Base-by-base conservation (phyloP, 2,329 filamentous ascomycete genomes). In the Chaetomium sp. region DNA sequence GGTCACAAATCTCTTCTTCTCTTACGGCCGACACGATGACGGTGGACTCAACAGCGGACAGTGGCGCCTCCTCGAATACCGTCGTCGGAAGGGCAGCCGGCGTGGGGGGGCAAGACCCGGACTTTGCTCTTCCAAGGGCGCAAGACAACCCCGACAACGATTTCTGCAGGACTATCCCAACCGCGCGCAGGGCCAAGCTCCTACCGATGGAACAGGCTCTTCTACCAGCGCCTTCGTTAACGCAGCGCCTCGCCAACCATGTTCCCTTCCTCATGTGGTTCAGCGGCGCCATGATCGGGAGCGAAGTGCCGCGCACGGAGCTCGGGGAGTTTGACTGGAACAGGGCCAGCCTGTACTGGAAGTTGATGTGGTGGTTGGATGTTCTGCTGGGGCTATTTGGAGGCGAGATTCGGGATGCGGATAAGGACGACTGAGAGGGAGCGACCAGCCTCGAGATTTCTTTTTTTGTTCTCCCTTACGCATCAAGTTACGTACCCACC, bases 251-350 rank as follows among this genome's bases (percentile, higher is more conserved):
- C 19, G 71, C 88, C 53, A 79, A 80, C 61, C 80, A 79, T 53
- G 81, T 90, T 42, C 87, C 87, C 2, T 77, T 90, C 58, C 72
- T 90, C 58, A 81, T 80, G 63, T 90, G 86, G 83, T 86, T 91
- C 66, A 84, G 82, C 46, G 84, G 74, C 61, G 84, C 75, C 64
- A 83, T 91, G 70, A 91, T 92, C 65, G 88, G 88, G 5, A 84
- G 84, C 66, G 80, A 87, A 67, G 83, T 92, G 41, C 89, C 89
- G 6, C 78, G 86, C 43, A 86, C 79, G 52, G 87, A 90, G 52
- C 76, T 79, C 44, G 89, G 88, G 55, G 84, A 83, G 43, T 91
- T 96, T 64, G 91, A 96, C 70, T 88, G 85, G 76, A 81, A 81
- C 43, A 74, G 74, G 46, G 84, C 84, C 9, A 86, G 82, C 58